Conservation (phyloP, 1,139 yeast genomes). For the Saccharomycopsis crataegensis region DNA sequence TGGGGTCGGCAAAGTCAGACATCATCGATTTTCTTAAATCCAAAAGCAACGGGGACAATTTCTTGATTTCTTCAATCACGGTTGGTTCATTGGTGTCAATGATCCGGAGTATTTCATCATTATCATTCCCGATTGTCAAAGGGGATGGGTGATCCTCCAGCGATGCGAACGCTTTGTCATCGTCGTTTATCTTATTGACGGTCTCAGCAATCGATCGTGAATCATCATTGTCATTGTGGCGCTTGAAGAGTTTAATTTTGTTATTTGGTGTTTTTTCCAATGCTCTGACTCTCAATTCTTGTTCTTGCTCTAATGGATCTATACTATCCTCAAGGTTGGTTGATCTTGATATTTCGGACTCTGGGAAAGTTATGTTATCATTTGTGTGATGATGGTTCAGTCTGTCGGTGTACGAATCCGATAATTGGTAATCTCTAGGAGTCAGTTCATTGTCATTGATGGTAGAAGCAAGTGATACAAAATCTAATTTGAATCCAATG, state of each 20-base stretch:
- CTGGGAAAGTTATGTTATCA: no score
- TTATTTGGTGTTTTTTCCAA: no score
- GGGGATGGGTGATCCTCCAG: not conserved
- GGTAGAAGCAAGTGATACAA: not conserved
- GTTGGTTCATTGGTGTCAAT: not conserved
- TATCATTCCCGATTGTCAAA: not conserved
- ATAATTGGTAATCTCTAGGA: no score
- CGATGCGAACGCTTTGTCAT: not conserved
- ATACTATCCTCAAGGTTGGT: not conserved
- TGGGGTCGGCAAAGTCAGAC: slow-evolving; percentile 18
- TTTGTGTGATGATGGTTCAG: no score
- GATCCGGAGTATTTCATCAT: not conserved
- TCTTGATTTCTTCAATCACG: slow-evolving; percentile 10
- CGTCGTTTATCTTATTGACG: not conserved
- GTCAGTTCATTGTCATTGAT: no score
- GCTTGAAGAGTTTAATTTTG: not conserved
- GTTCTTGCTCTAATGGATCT: not conserved
- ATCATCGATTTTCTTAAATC: slow-evolving; percentile 11
- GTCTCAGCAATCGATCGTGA: not conserved
- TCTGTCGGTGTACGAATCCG: no score
- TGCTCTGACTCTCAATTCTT: no score
- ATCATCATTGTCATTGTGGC: not conserved
- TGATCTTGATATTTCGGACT: not conserved
- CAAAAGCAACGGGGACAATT: slow-evolving; percentile 7
- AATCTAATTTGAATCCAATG: slow-evolving; percentile 11